Base-by-base conservation (phyloP, 2,329 filamentous ascomycete genomes). In the Penicillium freii region DNA sequence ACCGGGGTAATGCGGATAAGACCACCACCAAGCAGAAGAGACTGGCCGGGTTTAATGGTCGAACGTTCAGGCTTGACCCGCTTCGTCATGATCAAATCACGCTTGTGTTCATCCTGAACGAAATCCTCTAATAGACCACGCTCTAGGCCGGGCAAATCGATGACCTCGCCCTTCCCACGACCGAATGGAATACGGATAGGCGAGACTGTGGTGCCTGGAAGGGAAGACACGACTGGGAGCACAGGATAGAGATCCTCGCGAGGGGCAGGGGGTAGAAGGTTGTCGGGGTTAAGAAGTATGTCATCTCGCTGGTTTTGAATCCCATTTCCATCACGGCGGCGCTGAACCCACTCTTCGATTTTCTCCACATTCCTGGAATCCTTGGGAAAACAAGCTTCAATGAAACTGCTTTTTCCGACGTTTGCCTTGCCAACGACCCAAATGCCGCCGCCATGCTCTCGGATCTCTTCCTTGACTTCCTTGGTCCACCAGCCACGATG, bases 361-460 rank as follows among this genome's bases (percentile, higher is more conserved):
- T 73, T 71, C 53, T 66, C 72, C 21, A 69, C 69, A 58, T 75
- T 79, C 76, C 80, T 82, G 36, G 81, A 81, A 27, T 86, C 87
- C 80, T 89, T 87, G 4, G 95, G 93, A 68, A 92, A 96, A 8
- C 97, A 86, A 5, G 87, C 84, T 65, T 94, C 87, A 59, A 97
- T 96, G 2, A 99, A 82, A 69, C 89, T 88, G 66, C 93, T 97
- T 76, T 99, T 99, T 25, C 94, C 95, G 2, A 97, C 95, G 70
- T 99, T 99, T 61, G 92, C 91, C 74, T 96, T 97, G n/a, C 94
- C 94, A 3, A 99, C 89, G 81, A 99, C 87, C 93, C 94, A 99
- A 17, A 90, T 88, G 17, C 87, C 94, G 5, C 93, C 93, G 4
- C 91, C 92, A 48, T 90, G 84, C 43, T 86, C 78, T 82, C 87